These are phyloP conservation scores for Populus hybrid DNA, from an alignment of 441 rosid genomes.

Conservation along the genomic window DNA sequence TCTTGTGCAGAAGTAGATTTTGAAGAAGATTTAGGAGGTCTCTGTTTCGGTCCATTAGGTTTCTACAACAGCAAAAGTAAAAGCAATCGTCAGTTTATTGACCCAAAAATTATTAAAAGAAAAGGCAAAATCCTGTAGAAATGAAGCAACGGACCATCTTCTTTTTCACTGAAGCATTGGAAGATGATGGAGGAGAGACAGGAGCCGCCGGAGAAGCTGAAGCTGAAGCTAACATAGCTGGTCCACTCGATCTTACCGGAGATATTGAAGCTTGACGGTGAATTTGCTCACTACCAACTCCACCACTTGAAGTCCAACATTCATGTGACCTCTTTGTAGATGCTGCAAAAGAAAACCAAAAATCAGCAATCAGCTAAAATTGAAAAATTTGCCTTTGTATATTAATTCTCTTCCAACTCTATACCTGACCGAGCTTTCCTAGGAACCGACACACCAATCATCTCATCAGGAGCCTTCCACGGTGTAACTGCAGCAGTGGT, in stretches of 20 bases:
- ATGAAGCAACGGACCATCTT: conserved; percentile 57
- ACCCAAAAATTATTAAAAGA: not conserved
- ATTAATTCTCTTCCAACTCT: conserved; percentile 59
- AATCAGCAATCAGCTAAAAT: conserved; percentile 14
- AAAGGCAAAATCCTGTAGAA: not conserved
- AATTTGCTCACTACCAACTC: conserved; percentile 60
- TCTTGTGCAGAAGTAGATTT: conserved; percentile 64
- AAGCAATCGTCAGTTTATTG: conserved; percentile 18
- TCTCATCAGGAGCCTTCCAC: conserved; percentile 88
- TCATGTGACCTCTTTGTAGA: conserved; percentile 94
- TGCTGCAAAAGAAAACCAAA: conserved; percentile 32
- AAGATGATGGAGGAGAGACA: conserved; percentile 86
- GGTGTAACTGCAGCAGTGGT: conserved; percentile 29
- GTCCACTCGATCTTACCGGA: conserved; percentile 73
- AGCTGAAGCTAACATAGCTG: conserved; percentile 43
- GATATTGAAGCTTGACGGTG: conserved; percentile 80
- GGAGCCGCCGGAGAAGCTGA: conserved; percentile 64
- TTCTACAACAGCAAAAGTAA: conserved; percentile 44
- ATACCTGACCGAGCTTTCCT: conserved; percentile 99
- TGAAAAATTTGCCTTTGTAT: not conserved
- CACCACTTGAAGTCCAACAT: conserved; percentile 69
- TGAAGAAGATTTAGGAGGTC: conserved; percentile 63
- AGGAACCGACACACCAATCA: conserved; percentile 97
- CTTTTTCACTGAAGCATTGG: conserved; percentile 73
- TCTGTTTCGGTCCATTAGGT: conserved; percentile 66